Evolutionary conservation across 345 rosid genomes (phyloP), one percentile per base, ranked within the genome.

Genomic region (Eutrema heterophyllum): DNA sequence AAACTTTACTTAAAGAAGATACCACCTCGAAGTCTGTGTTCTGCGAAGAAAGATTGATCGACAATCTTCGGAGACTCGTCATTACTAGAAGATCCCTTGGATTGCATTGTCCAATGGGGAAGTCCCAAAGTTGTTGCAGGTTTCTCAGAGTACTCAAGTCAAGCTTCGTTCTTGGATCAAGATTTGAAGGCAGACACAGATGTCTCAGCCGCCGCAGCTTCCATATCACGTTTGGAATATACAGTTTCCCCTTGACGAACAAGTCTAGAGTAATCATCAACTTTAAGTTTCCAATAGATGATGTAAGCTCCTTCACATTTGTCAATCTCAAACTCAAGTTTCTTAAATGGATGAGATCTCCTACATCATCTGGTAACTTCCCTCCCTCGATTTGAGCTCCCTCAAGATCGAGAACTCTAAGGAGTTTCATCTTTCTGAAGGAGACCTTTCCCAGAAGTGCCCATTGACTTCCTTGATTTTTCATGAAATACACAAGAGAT

Each of bases 351-450:
- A 81, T 76, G 66, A 86, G 79, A n/a, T 73, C 70, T 7, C 84
- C 81, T 7, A 84, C 51, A 2, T 49, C 82, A 29, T 67, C 53
- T 0, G 79, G 83, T 5, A 83, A 49, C 36, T 63, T 78, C 27
- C 82, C 83, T 50, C 27, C 59, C 6, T 3, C 2, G 9, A 35
- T 7, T 15, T 59, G 69, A 64, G 77, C 65, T 41, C 78, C 77
- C 26, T 79, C 85, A 0, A 84, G 68, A 45, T 83, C 77, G 4
- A 83, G 15, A 68, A 84, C 69, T 70, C 84, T 73, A 8, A 86
- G 79, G 33, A 78, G 49, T 63, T 72, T 79, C 58, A 73, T 75
- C 48, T 61, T 67, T 18, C 52, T 54, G 26, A 70, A 72, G 58
- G 76, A 62, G 73, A 50, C 82, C 46, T 33, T 54, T 6, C 74